Evolutionary conservation across 2,329 filamentous ascomycete species (phyloP).

Genomic region (Blastomyces gilchristii): DNA sequence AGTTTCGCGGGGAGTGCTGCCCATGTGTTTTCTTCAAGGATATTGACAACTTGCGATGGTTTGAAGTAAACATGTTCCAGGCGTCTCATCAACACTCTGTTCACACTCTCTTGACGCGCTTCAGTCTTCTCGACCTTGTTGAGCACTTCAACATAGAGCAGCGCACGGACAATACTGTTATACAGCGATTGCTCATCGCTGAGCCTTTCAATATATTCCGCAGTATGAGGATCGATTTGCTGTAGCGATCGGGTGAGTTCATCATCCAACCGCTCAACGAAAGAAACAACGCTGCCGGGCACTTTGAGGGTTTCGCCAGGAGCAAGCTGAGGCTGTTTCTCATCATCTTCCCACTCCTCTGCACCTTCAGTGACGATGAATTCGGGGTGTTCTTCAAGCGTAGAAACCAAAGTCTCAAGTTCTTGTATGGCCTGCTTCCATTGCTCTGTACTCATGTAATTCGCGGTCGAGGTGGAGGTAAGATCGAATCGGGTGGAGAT

Average conservation of each 20-base stretch:
- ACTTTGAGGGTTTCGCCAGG: conserved; percentile 75
- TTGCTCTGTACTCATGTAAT: conserved; percentile 87
- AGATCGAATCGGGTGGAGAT: conserved; percentile 93
- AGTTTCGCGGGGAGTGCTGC: conserved; percentile 60
- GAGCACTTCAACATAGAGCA: conserved; percentile 79
- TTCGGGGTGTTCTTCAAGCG: conserved; percentile 68
- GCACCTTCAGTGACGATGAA: conserved; percentile 82
- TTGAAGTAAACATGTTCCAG: conserved; percentile 99
- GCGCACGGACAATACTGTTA: conserved; percentile 77
- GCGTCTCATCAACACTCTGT: conserved; percentile 85
- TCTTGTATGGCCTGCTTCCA: conserved; percentile 94
- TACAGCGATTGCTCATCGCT: conserved; percentile 86
- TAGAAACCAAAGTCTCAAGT: conserved; percentile 62
- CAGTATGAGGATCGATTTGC: conserved; percentile 94
- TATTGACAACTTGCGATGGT: conserved; percentile 84
- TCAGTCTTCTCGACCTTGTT: conserved; percentile 55
- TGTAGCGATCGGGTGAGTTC: conserved; percentile 96
- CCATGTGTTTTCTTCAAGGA: conserved; percentile 91
- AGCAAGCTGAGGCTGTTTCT: conserved; percentile 70
- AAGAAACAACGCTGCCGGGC: conserved; percentile 87
- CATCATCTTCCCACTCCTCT: conserved; percentile 98
- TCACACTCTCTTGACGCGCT: conserved; percentile 73
- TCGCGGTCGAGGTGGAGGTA: conserved; percentile 59
- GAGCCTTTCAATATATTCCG: conserved; percentile 93
- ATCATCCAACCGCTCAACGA: conserved; percentile 88